Evolutionary conservation across 1,284 basidiomycete genomes (phyloP), one percentile per base, ranked within the genome.

Genomic region (Pseudomicrostroma phylloplanum): DNA sequence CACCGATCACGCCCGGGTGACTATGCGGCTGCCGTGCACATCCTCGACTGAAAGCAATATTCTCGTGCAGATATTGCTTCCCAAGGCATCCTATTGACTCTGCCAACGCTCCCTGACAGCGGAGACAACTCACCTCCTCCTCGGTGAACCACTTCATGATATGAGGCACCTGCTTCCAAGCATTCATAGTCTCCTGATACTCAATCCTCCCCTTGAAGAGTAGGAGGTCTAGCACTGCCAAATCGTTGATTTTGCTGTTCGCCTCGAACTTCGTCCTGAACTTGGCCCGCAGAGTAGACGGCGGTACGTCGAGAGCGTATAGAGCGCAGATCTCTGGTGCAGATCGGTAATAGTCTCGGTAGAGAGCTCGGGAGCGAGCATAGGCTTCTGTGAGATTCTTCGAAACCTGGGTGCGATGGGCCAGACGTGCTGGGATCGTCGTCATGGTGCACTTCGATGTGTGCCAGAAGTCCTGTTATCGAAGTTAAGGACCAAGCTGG

Each of bases 341-440:
- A 90, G 87, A 84, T 69, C 93, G 88, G 80, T 93, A 90, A 90
- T 92, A 97, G 77, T 88, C 87, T 64, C 93, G 84, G 83, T 97
- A 98, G 21, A 96, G 85, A 58, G 89, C 83, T 43, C 92, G 82
- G 39, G 86, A 86, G 43, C 90, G 85, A 54, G 81, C 81, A 51
- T 88, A 86, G 4, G 91, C 88, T 62, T 92, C 87, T n/a, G 82
- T 81, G 26, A 87, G 82, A 58, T 82, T 85, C 6, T 63, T 65
- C n/a, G 76, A 78, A 59, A 78, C 72, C 25, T 65, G 67, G 63
- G 89, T 85, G 19, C 85, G 78, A 71, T 86, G 86, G 23, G 94
- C 89, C 19, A 98, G 85, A 58, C 94, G 88, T 57, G 92, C 82
- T 21, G 94, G 93, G 79, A 97, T 96, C 59, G 91, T 96, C 56